Conservation (phyloP, 495 filamentous ascomycete genomes). For the Neurospora sp. region DNA sequence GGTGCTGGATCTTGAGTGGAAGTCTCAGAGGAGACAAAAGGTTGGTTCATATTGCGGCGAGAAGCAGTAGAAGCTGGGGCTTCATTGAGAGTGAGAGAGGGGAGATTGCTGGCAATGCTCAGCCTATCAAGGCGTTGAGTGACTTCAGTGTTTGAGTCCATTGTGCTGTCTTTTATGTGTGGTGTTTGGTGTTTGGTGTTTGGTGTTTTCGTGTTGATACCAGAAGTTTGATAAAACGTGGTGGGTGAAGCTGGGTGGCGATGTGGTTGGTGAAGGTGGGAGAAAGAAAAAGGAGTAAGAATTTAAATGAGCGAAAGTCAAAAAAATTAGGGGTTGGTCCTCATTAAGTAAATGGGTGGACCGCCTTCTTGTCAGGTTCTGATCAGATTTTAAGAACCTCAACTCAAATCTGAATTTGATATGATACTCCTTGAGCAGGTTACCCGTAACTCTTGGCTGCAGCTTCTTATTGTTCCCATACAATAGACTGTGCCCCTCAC, state of each 20-base stretch:
- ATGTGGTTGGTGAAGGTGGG: neutral
- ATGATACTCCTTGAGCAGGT: neutral
- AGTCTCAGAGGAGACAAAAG: neutral
- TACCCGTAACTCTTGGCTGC: neutral
- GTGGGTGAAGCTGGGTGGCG: neutral
- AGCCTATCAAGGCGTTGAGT: neutral
- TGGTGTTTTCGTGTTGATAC: neutral
- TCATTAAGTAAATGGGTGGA: neutral
- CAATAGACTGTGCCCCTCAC: neutral
- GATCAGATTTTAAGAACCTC: neutral
- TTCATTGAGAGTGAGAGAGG: neutral
- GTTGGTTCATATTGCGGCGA: neutral
- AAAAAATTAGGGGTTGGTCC: neutral
- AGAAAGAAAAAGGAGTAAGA: neutral
- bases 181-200: neutral
- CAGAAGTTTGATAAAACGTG: neutral
- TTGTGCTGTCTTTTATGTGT: neutral
- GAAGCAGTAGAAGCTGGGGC: neutral
- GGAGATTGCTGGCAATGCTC: neutral
- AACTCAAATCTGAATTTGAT: neutral
- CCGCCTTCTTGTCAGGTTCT: neutral
- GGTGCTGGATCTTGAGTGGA: neutral
- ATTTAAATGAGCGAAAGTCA: neutral
- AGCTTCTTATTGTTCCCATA: neutral
- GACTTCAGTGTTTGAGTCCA: neutral